These are phyloP conservation scores for Pseudoturritis turrita DNA, from an alignment of 345 rosid species.

Conservation along the genomic window DNA sequence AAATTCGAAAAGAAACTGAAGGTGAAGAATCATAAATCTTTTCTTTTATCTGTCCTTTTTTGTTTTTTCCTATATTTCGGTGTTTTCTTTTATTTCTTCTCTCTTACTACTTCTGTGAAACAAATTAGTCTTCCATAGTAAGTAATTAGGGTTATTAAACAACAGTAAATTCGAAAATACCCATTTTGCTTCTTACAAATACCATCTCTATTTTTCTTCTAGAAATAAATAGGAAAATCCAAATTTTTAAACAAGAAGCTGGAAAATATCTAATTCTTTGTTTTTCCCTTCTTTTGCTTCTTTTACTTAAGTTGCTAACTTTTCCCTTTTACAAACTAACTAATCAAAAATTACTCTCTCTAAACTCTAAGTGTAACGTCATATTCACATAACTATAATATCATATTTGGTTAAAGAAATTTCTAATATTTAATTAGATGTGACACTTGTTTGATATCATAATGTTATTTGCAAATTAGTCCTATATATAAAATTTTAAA, in stretches of 20 bases:
- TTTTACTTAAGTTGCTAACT: slow-evolving; percentile 18
- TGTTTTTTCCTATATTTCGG: background rate
- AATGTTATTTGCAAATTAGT: background rate
- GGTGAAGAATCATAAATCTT: slow-evolving; percentile 41
- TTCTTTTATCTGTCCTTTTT: slow-evolving; percentile 1
- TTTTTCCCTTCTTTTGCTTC: background rate
- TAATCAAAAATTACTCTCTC: background rate
- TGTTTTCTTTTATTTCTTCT: slow-evolving; percentile 21
- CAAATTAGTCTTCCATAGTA: background rate
- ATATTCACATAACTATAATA: background rate
- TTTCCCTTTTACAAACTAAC: slow-evolving; percentile 12
- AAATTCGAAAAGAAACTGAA: slow-evolving; percentile 1
- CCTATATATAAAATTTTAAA: background rate
- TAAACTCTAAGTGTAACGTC: slow-evolving; percentile 1
- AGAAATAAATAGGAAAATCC: background rate
- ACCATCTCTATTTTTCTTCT: background rate
- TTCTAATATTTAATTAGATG: background rate
- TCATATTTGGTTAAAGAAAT: background rate
- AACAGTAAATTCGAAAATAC: background rate
- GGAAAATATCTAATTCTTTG: background rate
- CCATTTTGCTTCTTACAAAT: background rate
- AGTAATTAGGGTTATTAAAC: background rate
- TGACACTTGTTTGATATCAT: background rate
- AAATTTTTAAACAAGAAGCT: background rate
- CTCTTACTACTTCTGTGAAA: slow-evolving; percentile 10